These are phyloP conservation scores for Saturnispora silvae DNA, from an alignment of 805 yeast species.

Conservation along the genomic window DNA sequence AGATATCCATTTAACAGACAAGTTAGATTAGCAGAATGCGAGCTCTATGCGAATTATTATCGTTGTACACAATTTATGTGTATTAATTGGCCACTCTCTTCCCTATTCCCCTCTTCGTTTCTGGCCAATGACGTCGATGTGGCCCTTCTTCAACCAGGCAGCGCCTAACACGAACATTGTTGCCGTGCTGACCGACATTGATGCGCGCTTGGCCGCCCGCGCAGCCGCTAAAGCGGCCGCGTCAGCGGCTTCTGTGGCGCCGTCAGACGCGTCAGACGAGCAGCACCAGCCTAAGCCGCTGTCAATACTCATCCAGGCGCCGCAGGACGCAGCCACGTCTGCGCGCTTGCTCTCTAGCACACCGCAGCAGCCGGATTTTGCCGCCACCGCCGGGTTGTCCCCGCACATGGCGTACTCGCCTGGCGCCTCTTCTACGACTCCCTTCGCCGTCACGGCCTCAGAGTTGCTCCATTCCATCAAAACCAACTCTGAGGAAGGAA, in stretches of 20 bases:
- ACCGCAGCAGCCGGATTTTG: not conserved
- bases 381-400: slow-evolving; percentile 14
- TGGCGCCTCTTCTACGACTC: slow-evolving; percentile 13
- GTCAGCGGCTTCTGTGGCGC: not conserved
- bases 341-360: not conserved
- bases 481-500: slow-evolving; percentile 3
- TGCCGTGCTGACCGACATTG: slow-evolving; percentile 28
- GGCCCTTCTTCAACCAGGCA: slow-evolving; percentile 31
- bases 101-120: too few species aligned
- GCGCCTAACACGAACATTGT: slow-evolving; percentile 29
- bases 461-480: slow-evolving; percentile 27
- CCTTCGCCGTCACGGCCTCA: slow-evolving; percentile 23
- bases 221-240: slow-evolving; percentile 14
- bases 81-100: too few species aligned
- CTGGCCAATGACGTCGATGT: slow-evolving; percentile 27
- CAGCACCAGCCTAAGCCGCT: not conserved
- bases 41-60: not conserved
- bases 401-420: slow-evolving; percentile 18
- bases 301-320: slow-evolving; percentile 5
- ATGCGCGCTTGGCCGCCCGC: slow-evolving; percentile 19
- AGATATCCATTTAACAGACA: not conserved
- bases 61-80: not conserved
- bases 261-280: not conserved
- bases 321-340: slow-evolving; percentile 3
- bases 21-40: not conserved